Conservation (phyloP, 768 basidiomycete species). For the Suillus americanus region DNA sequence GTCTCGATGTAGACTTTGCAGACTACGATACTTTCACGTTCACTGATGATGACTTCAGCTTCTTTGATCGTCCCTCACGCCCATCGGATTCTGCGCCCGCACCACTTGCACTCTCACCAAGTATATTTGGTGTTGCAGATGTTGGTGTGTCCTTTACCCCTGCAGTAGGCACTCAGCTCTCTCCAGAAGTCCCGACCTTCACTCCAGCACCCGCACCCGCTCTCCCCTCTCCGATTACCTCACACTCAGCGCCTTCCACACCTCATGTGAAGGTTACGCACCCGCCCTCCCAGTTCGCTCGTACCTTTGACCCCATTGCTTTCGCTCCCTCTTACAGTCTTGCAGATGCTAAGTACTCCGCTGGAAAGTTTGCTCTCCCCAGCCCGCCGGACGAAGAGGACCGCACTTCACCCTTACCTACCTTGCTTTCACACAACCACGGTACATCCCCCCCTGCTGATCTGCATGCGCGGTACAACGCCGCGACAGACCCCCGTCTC, state of each 20-base stretch:
- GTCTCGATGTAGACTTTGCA: constrained; percentile 45
- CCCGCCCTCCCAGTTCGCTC: constrained; percentile 23
- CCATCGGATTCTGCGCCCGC: constrained; percentile 19
- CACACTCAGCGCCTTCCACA: constrained; percentile 49
- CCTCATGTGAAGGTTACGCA: constrained; percentile 51
- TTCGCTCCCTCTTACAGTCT: constrained; percentile 63
- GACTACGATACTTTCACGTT: constrained; percentile 49
- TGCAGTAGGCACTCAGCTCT: constrained; percentile 29
- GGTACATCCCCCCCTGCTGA: constrained; percentile 14
- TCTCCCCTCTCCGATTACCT: constrained; percentile 48
- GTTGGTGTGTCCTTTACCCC: constrained; percentile 24
- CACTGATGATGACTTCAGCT: constrained; percentile 88
- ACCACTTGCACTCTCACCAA: constrained; percentile 35
- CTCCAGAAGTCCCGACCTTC: constrained; percentile 23
- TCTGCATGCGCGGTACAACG: constrained; percentile 46
- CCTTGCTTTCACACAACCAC: neutral
- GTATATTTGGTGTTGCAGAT: constrained; percentile 28
- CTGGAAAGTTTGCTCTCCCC: constrained; percentile 72
- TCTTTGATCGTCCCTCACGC: constrained; percentile 67
- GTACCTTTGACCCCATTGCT: constrained; percentile 68
- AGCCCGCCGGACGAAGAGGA: constrained; percentile 59
- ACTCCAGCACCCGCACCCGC: constrained; percentile 40
- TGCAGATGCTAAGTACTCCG: constrained; percentile 70
- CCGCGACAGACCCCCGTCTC: constrained; percentile 69
- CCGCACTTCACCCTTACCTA: constrained; percentile 27